A percentile compares a stretch with the other conserved stretches of the same genome.
Evolutionary conservation across 2,329 filamentous ascomycete genomes (phyloP).

Genomic region (Epichloe gansuensis): DNA sequence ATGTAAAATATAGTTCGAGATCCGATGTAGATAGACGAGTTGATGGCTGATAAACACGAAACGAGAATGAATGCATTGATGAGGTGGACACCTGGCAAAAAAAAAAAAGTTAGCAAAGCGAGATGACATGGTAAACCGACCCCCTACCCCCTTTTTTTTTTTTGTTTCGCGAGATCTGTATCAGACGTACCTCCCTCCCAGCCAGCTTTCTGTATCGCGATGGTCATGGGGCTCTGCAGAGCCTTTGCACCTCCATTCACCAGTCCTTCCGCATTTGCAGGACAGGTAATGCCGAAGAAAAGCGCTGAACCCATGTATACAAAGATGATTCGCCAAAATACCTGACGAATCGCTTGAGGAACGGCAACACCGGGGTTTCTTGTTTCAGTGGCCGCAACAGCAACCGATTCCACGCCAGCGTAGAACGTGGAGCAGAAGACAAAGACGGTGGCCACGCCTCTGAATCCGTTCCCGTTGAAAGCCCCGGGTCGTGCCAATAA

Average conservation of each 20-base stretch:
- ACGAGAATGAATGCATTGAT: conserved; percentile 70
- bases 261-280: conserved; percentile 52
- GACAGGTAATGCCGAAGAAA: conserved; percentile 64
- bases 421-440: conserved; percentile 61
- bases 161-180: background rate
- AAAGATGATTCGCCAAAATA: conserved; percentile 50
- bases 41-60: conserved; percentile 59
- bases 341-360: conserved; percentile 45
- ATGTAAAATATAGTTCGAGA: conserved; percentile 66
- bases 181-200: conserved; percentile 46
- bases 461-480: conserved; percentile 54
- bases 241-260: conserved; percentile 50
- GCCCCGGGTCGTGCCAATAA: conserved; percentile 61
- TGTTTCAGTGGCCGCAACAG: conserved; percentile 51
- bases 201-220: conserved; percentile 61
- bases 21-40: conserved; percentile 66
- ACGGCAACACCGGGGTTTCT: conserved; percentile 44
- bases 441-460: conserved; percentile 52
- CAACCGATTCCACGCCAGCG: conserved; percentile 52
- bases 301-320: conserved; percentile 59
- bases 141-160: background rate
- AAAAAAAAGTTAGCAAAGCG: conserved; percentile 1
- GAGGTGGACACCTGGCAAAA: conserved; percentile 43
- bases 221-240: conserved; percentile 60
- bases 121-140: background rate